Base-by-base conservation (phyloP, 1,284 basidiomycete genomes). In the Afroboletus lepidellus region DNA sequence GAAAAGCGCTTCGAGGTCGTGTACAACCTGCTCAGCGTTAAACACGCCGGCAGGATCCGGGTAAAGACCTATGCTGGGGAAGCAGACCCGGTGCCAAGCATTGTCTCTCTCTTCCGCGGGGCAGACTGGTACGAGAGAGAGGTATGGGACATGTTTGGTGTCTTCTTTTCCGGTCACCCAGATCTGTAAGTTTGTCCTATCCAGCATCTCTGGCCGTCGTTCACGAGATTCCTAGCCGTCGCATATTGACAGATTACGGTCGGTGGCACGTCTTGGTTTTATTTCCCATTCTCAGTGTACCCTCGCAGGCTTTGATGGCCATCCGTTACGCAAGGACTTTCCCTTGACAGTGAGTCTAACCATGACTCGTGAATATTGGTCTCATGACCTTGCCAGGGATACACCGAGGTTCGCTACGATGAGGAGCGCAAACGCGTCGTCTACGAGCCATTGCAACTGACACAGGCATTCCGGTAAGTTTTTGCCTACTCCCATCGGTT, bases 41-140 rank as follows among this genome's bases (percentile, higher is more conserved):
- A 80, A 67, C 74, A 83, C 59, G 81, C 78, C 44, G 85, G 86
- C 29, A 81, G 97, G 59, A 92, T 99, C 68, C 79, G 97, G 51
- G 94, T 99, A 62, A 99, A 99, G 83, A 98, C 97, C 0, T 98
- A 97, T 70, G 94, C 94, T 54, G 90, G 92, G 59, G 97, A 99
- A 73, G 86, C 91, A n/a, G 91, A 95, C 62, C 84, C 92, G 38
- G 92, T 99, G 9, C 97, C 96, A 0, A 96, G 90, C 63, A 84
- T 82, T 18, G 79, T 83, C 5, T 81, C 81, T 21, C 60, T 98
- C 24, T 99, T 90, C 78, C 81, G 84, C 53, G 93, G 94, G 47
- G 96, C 97, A 20, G 93, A 99, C 71, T 99, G 97, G 97, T 96
- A 94, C 70, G 97, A 99, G 75, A 84, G 97, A 56, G 97, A 99